These are phyloP conservation scores for Tolypocladium capitatum DNA, from an alignment of 2,329 filamentous ascomycete species.

Conservation along the genomic window DNA sequence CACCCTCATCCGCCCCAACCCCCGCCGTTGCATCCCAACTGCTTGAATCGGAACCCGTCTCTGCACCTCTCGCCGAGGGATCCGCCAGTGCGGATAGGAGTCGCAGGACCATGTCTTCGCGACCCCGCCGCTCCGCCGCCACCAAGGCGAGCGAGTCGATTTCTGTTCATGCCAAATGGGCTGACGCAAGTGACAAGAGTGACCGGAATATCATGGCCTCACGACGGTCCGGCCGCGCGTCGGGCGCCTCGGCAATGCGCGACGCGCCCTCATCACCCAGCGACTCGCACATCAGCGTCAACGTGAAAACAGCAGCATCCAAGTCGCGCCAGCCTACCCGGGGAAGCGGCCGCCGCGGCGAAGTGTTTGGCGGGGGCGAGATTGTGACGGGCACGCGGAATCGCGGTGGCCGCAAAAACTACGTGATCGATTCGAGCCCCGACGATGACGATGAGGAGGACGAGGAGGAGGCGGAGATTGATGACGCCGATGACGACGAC, in stretches of 20 bases:
- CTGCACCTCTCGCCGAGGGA: neutral
- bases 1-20: neutral
- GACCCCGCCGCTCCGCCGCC: constrained; percentile 32
- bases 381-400: constrained; percentile 38
- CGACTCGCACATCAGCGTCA: constrained; percentile 31
- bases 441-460: constrained; percentile 29
- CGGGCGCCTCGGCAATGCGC: constrained; percentile 27
- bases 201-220: constrained; percentile 34
- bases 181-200: constrained; percentile 23
- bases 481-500: constrained; percentile 25
- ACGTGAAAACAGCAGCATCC: constrained; percentile 37
- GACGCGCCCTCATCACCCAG: constrained; percentile 33
- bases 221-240: constrained; percentile 35
- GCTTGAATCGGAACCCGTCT: neutral
- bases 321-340: constrained; percentile 38
- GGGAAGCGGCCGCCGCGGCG: constrained; percentile 21
- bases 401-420: constrained; percentile 44
- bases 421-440: constrained; percentile 42
- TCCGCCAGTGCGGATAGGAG: constrained; percentile 2
- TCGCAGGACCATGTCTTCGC: constrained; percentile 30
- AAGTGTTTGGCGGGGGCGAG: constrained; percentile 29
- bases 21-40: neutral
- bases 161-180: constrained; percentile 26
- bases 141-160: constrained; percentile 29
- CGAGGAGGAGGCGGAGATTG: constrained; percentile 27